These are phyloP conservation scores for Cryphonectria japonica DNA, from an alignment of 2,329 filamentous ascomycete genomes.

Conservation along the genomic window DNA sequence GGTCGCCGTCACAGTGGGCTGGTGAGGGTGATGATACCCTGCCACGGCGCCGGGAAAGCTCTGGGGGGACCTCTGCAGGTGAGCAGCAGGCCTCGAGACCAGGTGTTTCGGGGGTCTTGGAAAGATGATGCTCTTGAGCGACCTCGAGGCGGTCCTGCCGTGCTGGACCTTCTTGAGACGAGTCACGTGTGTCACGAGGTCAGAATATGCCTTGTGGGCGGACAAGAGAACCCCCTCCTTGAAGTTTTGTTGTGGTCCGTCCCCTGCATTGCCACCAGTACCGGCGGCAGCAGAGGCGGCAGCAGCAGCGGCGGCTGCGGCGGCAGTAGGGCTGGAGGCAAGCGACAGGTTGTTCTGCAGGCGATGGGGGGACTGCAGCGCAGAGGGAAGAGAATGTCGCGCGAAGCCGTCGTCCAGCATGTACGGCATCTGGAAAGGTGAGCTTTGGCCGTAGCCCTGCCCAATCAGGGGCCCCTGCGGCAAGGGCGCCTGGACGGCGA, in stretches of 20 bases:
- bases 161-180: constrained; percentile 56
- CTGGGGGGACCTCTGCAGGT: constrained; percentile 27
- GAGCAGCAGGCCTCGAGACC: constrained; percentile 21
- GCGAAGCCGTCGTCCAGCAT: constrained; percentile 37
- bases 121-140: constrained; percentile 57
- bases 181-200: constrained; percentile 69
- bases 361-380: constrained; percentile 34
- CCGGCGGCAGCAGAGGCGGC: background rate
- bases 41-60: constrained; percentile 26
- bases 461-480: constrained; percentile 33
- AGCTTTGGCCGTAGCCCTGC: constrained; percentile 34
- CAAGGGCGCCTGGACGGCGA: constrained; percentile 37
- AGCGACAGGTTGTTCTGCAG: constrained; percentile 36
- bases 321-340: constrained; percentile 25
- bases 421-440: constrained; percentile 35
- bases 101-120: constrained; percentile 53
- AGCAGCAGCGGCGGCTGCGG: background rate
- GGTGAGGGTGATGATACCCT: constrained; percentile 15
- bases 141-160: constrained; percentile 42
- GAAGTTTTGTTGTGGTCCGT: constrained; percentile 49
- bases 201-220: constrained; percentile 74
- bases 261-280: constrained; percentile 29
- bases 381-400: constrained; percentile 32
- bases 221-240: constrained; percentile 70
- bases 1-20: constrained; percentile 31